Percentiles rank a stretch among this genome's conserved stretches.
Conservation (phyloP, 805 yeast genomes). For the Torulaspora quercuum region DNA sequence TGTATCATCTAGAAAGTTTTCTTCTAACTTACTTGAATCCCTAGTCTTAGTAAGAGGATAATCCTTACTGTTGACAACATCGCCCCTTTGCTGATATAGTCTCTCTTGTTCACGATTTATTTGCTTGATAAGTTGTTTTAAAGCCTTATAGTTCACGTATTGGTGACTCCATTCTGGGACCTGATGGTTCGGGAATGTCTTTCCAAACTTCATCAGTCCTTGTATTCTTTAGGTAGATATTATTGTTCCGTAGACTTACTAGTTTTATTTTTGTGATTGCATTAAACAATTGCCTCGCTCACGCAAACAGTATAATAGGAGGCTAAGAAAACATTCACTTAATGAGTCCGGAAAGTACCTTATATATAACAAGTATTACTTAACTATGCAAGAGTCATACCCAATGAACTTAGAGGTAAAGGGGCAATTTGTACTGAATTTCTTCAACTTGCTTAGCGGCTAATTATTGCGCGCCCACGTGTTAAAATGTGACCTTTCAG, state of each 20-base stretch:
- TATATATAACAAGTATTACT: too few species aligned
- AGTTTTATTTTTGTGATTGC: too few species aligned
- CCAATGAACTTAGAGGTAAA: too few species aligned
- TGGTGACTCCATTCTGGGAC: conserved; percentile 87
- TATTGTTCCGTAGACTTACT: too few species aligned
- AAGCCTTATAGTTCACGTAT: conserved; percentile 80
- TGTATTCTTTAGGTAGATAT: not conserved
- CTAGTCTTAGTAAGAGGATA: conserved; percentile 19
- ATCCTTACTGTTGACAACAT: conserved; percentile 13
- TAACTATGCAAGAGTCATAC: too few species aligned
- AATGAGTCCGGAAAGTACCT: too few species aligned
- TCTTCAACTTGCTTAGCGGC: too few species aligned
- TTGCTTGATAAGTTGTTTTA: conserved; percentile 75
- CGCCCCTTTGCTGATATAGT: conserved; percentile 25
- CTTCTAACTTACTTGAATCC: conserved; percentile 12
- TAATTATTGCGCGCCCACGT: conserved; percentile 8
- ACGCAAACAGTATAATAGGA: too few species aligned
- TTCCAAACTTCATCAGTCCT: conserved; percentile 71
- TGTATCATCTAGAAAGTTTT: conserved; percentile 36
- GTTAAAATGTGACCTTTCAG: conserved; percentile 22
- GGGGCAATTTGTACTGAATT: too few species aligned
- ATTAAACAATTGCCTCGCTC: too few species aligned
- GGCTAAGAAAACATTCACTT: too few species aligned
- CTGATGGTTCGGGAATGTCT: conserved; percentile 75
- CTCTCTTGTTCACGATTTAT: conserved; percentile 46